A percentile compares a stretch with the other conserved stretches of the same genome.
Conservation (phyloP, 1,139 yeast genomes). For the Pneumocystis murina region DNA sequence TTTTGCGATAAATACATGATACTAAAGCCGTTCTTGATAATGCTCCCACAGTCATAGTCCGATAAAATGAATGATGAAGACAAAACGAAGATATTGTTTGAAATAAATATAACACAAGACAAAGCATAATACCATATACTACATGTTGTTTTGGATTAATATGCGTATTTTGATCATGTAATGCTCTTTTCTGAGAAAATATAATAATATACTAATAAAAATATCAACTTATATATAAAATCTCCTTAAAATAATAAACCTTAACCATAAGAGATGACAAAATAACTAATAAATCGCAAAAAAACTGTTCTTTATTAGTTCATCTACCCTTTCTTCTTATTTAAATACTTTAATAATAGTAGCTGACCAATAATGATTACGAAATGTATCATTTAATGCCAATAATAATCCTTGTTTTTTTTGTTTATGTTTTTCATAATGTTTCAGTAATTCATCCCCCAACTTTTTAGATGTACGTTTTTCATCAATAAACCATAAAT, state of each 20-base stretch:
- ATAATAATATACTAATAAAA: slow-evolving; percentile 10
- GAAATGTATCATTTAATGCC: slow-evolving; percentile 45
- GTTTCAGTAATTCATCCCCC: slow-evolving; percentile 29
- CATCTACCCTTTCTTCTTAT: background rate
- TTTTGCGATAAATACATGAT: slow-evolving; percentile 50
- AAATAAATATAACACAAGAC: slow-evolving; percentile 38
- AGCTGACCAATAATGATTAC: slow-evolving; percentile 34
- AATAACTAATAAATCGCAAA: slow-evolving; percentile 39
- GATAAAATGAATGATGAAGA: slow-evolving; percentile 49
- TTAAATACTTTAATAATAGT: slow-evolving; percentile 25
- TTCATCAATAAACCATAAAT: slow-evolving; percentile 40
- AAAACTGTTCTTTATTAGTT: slow-evolving; percentile 9
- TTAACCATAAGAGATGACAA: slow-evolving; percentile 37
- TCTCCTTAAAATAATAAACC: slow-evolving; percentile 16
- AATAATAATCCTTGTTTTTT: slow-evolving; percentile 24
- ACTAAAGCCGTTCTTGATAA: slow-evolving; percentile 52
- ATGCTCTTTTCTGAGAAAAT: background rate
- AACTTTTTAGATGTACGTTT: slow-evolving; percentile 31
- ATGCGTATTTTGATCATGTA: background rate
- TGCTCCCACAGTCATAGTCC: slow-evolving; percentile 50
- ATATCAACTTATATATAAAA: background rate
- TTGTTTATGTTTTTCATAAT: slow-evolving; percentile 29
- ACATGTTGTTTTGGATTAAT: slow-evolving; percentile 16
- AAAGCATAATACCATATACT: slow-evolving; percentile 46
- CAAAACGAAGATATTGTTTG: slow-evolving; percentile 37